These are phyloP conservation scores for Colletotrichum incanum DNA, from an alignment of 2,329 filamentous ascomycete species.

Conservation along the genomic window DNA sequence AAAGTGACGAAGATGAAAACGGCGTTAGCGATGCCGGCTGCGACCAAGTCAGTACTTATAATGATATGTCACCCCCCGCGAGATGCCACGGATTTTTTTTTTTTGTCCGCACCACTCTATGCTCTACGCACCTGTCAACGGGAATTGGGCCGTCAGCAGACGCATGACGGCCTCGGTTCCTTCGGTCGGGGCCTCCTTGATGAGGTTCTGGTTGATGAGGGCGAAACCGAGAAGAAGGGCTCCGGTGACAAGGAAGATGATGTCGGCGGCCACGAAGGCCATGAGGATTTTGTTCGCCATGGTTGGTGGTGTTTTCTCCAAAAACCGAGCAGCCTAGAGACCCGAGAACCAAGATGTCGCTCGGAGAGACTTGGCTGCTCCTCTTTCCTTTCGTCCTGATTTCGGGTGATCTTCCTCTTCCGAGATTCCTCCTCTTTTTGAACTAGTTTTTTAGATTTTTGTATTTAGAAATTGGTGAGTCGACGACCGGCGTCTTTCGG, in stretches of 20 bases:
- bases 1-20: conserved; percentile 81
- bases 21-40: conserved; percentile 80
- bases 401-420: conserved; percentile 25
- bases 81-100: neutral
- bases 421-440: conserved; percentile 7
- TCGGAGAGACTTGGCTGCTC: conserved; percentile 45
- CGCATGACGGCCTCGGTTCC: conserved; percentile 67
- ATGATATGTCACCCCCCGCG: neutral
- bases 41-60: conserved; percentile 34
- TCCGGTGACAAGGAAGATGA: conserved; percentile 68
- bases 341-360: conserved; percentile 40
- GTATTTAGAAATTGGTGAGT: conserved; percentile 8
- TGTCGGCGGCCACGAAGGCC: conserved; percentile 64
- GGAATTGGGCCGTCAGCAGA: conserved; percentile 68
- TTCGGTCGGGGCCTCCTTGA: conserved; percentile 59
- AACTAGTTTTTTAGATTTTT: conserved; percentile 26
- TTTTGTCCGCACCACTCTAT: neutral
- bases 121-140: conserved; percentile 60
- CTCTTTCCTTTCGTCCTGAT: conserved; percentile 18
- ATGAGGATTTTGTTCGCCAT: conserved; percentile 72
- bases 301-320: conserved; percentile 39
- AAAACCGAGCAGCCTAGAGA: conserved; percentile 45
- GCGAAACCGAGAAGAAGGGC: conserved; percentile 70
- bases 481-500: conserved; percentile 58
- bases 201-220: conserved; percentile 65